A percentile compares a stretch with the other conserved stretches of the same genome.
Conservation (phyloP, 75 land plant species). For the Pinus albicaulis region DNA sequence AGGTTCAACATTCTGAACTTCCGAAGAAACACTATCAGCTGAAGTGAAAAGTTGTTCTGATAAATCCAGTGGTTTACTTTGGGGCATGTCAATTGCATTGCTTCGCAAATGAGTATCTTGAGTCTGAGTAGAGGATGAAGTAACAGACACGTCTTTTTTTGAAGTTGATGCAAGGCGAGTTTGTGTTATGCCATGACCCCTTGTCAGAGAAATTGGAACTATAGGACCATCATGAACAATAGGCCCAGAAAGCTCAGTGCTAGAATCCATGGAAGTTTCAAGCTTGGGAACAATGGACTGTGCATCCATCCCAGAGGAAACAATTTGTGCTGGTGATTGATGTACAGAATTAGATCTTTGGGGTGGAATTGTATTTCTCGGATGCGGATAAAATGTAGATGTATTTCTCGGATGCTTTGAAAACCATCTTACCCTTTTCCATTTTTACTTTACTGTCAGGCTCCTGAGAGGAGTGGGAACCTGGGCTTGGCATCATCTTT, state of each 20-base stretch:
- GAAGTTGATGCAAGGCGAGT: background rate
- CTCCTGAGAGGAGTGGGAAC: too few relatives aligned
- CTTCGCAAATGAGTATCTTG: too few relatives aligned
- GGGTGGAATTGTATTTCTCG: background rate
- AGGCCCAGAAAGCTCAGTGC: constrained; percentile 9
- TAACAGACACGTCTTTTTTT: background rate
- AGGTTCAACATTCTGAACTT: too few relatives aligned
- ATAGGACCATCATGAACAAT: constrained; percentile 4
- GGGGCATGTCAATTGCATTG: too few relatives aligned
- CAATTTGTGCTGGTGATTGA: background rate
- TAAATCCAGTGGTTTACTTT: too few relatives aligned
- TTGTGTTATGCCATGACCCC: background rate
- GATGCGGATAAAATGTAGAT: constrained; percentile 28
- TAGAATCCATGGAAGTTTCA: background rate
- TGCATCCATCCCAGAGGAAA: background rate
- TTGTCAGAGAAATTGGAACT: background rate
- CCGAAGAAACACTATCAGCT: too few relatives aligned
- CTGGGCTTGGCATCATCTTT: too few relatives aligned
- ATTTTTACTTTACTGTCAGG: too few relatives aligned
- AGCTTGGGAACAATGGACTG: constrained; percentile 1
- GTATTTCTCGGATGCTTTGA: too few relatives aligned
- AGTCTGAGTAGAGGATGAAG: background rate
- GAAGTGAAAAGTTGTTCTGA: too few relatives aligned
- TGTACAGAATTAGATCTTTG: background rate
- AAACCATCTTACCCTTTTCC: too few relatives aligned